Evolutionary conservation across 1,284 basidiomycete genomes (phyloP).

Genomic region (Melampsora abietis-canadensis): DNA sequence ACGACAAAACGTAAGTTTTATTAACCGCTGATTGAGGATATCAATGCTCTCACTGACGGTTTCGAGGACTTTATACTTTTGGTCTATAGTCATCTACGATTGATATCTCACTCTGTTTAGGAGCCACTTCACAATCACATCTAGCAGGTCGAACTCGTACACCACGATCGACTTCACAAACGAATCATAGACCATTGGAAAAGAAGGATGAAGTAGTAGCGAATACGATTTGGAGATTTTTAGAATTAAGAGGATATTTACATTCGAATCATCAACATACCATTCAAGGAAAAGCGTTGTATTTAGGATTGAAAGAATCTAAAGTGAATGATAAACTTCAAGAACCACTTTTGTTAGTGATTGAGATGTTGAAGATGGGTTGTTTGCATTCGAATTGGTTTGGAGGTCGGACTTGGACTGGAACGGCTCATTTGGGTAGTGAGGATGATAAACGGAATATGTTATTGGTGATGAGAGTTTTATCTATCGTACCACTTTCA

Average conservation of each 20-base stretch:
- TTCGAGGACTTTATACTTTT: background rate
- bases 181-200: constrained; percentile 63
- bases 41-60: constrained; percentile 9
- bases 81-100: constrained; percentile 81
- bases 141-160: constrained; percentile 67
- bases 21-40: constrained; percentile 13
- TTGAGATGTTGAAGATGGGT: constrained; percentile 87
- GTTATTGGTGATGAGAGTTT: constrained; percentile 90
- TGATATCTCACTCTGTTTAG: constrained; percentile 89
- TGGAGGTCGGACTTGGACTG: constrained; percentile 81
- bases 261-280: constrained; percentile 82
- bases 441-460: constrained; percentile 69
- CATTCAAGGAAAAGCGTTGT: constrained; percentile 65
- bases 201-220: constrained; percentile 99
- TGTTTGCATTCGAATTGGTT: constrained; percentile 91
- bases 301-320: constrained; percentile 69
- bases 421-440: constrained; percentile 88
- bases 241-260: constrained; percentile 89
- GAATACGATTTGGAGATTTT: constrained; percentile 96
- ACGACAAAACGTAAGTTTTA: constrained; percentile 78
- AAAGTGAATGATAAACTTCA: constrained; percentile 97
- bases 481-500: constrained; percentile 86
- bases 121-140: constrained; percentile 76
- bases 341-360: constrained; percentile 85
- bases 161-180: constrained; percentile 40